Evolutionary conservation across 352 stramenopile species (phyloP).

Genomic region (Globisporangium nunn): DNA sequence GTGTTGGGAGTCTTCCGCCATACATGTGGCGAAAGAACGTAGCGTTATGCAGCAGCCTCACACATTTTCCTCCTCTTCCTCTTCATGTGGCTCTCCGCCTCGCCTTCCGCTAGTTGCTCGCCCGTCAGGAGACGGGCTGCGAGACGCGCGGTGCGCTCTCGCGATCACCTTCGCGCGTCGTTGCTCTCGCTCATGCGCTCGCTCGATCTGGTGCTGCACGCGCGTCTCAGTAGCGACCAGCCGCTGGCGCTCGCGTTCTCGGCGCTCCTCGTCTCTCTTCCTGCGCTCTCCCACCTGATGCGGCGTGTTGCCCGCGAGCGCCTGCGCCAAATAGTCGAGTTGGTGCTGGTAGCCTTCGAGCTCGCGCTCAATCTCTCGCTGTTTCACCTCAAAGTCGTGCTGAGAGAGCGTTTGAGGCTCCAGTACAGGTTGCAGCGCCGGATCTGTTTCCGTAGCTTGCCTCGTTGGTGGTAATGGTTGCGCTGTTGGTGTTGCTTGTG

Average conservation of each 20-base stretch:
- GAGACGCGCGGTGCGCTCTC: constrained; percentile 26
- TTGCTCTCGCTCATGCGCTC: constrained; percentile 35
- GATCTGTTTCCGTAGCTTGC: background rate
- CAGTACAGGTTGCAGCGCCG: background rate
- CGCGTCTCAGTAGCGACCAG: constrained; percentile 33
- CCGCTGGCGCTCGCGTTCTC: constrained; percentile 42
- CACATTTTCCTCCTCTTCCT: background rate
- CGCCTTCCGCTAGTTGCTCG: background rate
- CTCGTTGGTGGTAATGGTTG: background rate
- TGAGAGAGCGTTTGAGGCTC: constrained; percentile 10
- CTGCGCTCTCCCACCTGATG: constrained; percentile 55
- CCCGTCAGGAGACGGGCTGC: constrained; percentile 28
- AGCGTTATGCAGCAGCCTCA: background rate
- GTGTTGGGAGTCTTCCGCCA: background rate
- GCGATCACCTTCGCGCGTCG: constrained; percentile 18
- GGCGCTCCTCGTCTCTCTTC: constrained; percentile 36
- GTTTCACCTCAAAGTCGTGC: constrained; percentile 27
- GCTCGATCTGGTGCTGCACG: constrained; percentile 45
- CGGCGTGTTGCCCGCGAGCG: constrained; percentile 49
- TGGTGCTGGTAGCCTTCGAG: constrained; percentile 34
- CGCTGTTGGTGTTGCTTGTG: background rate
- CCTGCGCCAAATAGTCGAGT: constrained; percentile 54
- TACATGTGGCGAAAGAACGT: background rate
- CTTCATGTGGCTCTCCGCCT: background rate
- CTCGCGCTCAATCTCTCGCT: constrained; percentile 29